Evolutionary conservation across 441 rosid species (phyloP), one percentile per base, ranked within the genome.

Genomic region (Raphanus hybrid): DNA sequence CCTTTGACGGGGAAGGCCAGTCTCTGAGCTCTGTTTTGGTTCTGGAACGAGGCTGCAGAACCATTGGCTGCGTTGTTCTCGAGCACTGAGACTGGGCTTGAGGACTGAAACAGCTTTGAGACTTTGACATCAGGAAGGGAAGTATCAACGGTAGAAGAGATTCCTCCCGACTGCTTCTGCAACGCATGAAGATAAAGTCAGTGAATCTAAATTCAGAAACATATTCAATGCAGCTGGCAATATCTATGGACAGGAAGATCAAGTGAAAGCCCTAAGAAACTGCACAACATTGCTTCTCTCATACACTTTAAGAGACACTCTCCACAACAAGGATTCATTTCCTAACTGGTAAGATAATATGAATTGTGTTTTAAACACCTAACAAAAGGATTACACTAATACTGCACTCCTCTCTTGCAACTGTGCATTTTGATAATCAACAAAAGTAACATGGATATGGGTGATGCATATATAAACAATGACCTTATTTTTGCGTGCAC

Each of bases 31-130:
- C 75, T 59, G 5, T 71, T 59, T 58, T 68, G 66, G 65, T 86
- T 94, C 43, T 83, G 90, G 41, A 86, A 84, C 23, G 86, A 86
- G 81, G 81, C 10, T 3, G 43, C 85, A 27, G 91, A 88, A 82
- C 91, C 85, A 3, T 69, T 74, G 77, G 86, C 78, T 73, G 86
- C 78, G 76, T 77, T 91, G 78, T 78, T 92, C 78, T 89, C 98
- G 11, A 91, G 91, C 70, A 93, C 96, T 63, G 98, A 91, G 37
- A 88, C 86, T 27, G 96, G 93, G 78, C 94, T 89, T 64, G 89
- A 83, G 65, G 93, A 83, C 74, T 75, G 84, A 54, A 85, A 87
- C 1, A 37, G 78, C 71, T 32, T 82, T 12, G 83, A 77, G 71
- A 80, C 85, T 78, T 88, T 90, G 81, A 76, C 75, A 55, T 84